Evolutionary conservation across 1,284 basidiomycete species (phyloP), one percentile per base, ranked within the genome.

Genomic region (Pseudozyma sp.): DNA sequence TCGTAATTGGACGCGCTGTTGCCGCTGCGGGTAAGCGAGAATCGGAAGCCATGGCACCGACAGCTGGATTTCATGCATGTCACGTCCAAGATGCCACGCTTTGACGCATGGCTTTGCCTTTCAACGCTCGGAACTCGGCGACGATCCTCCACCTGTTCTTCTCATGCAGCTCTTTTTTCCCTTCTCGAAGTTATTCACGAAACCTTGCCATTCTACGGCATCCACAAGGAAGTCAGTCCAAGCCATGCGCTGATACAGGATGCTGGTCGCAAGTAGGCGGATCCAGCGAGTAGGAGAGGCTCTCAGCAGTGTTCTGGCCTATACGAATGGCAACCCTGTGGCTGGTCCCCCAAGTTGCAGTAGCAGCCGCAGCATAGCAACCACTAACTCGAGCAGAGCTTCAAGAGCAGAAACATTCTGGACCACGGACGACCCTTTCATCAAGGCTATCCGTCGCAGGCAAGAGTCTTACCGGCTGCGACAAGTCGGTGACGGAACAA

Each of bases 401-500:
- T 36, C 56, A 6, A 25, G 53, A 45, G 54, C 53, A 10, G 3
- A 34, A 1, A 16, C n/a, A 16, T 64, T 73, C 54, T 69, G 51
- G 39, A 56, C 52, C 1, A 39, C 66, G 6, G 71, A 69, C 55
- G 61, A 59, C 3, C 57, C 39, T 1, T 57, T 75, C 13, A 31
- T 70, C 1, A 35, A 35, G 34, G 56, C 67, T 2, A 47, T 70
- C 1, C 62, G 63, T 10, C 52, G 71, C 0, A 52, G 54, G 4
- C 71, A 74, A 42, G 57, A 69, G 12, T 19, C 58, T 10, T 74
- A 74, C 34, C 65, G 71, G 12, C 52, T 69, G 7, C 10, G 39
- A 9, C n/a, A 48, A 3, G 13, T 64, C 48, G 9, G 44, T 11
- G 40, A 44, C 31, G 19, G 25, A 21, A 18, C 57, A 1, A 55